A percentile compares a stretch with the other conserved stretches of the same genome.
Evolutionary conservation across 768 basidiomycete genomes (phyloP).

Genomic region (Rhodosporidiobolus odoratus): DNA sequence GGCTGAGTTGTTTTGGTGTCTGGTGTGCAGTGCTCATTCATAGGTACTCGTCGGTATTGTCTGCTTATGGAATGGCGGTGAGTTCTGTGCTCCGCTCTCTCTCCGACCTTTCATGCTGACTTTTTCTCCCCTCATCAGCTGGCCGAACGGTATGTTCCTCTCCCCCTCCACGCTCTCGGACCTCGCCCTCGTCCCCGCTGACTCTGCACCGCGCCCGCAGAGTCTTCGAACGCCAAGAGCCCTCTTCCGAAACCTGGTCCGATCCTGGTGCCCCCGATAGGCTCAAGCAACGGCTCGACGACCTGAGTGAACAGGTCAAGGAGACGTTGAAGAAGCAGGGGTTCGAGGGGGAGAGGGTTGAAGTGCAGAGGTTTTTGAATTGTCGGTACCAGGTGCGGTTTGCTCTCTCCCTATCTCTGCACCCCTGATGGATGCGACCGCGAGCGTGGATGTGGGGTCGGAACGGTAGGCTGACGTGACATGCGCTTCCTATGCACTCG

Average conservation of each 20-base stretch:
- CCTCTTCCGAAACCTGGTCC: slow-evolving; percentile 55
- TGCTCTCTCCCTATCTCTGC: neutral
- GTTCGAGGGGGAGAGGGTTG: slow-evolving; percentile 65
- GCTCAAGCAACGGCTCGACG: slow-evolving; percentile 58
- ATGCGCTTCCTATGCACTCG: slow-evolving; percentile 47
- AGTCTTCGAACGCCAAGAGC: slow-evolving; percentile 86
- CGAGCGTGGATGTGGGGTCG: no score
- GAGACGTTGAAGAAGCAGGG: slow-evolving; percentile 69
- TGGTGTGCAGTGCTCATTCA: slow-evolving; percentile 79
- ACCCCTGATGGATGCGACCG: slow-evolving; percentile 50
- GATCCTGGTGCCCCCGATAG: neutral
- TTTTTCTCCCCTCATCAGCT: neutral
- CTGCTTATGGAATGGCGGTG: slow-evolving; percentile 64
- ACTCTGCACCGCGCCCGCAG: neutral
- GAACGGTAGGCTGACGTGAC: no score
- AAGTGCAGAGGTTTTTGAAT: slow-evolving; percentile 59
- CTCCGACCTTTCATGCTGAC: neutral
- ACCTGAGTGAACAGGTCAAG: slow-evolving; percentile 59
- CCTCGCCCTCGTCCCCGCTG: neutral
- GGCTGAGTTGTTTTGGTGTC: slow-evolving; percentile 63
- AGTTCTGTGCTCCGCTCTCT: neutral
- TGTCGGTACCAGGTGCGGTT: slow-evolving; percentile 39
- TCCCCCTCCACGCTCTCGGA: neutral
- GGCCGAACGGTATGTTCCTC: slow-evolving; percentile 3
- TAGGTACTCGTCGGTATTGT: slow-evolving; percentile 84